phyloP scores from a whole-genome alignment of 768 basidiomycete genomes.

The Clathrus columnatus region DNA sequence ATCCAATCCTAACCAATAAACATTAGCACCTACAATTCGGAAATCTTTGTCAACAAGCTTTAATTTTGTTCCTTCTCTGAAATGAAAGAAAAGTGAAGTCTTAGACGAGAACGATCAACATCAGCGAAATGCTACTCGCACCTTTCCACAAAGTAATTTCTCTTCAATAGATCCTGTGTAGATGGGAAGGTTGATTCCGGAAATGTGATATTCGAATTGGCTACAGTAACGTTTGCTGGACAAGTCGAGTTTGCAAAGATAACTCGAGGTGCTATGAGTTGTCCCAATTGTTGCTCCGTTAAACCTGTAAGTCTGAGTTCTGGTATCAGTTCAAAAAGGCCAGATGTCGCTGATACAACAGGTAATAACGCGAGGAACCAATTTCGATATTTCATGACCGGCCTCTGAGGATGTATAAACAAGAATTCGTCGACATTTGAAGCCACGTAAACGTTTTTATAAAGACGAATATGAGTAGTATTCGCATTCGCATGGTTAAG shows the following conservation, averaged over 20 bases:
- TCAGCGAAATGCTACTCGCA: neutral
- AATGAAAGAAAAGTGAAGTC: neutral
- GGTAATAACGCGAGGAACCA: neutral
- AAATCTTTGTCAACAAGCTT: slow-evolving; percentile 7
- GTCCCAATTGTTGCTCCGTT: neutral
- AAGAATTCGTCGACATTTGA: neutral
- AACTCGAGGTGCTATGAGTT: neutral
- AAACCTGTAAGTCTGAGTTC: neutral
- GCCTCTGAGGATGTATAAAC: neutral
- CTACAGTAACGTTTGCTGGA: slow-evolving; percentile 2
- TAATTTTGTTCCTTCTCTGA: slow-evolving; percentile 8
- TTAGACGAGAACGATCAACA: neutral
- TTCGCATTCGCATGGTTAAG: neutral
- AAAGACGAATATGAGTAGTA: no score
- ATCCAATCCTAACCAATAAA: slow-evolving; percentile 27
- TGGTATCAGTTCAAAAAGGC: neutral
- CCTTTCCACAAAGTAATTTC: slow-evolving; percentile 8
- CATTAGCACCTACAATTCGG: slow-evolving; percentile 13
- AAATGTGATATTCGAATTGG: neutral
- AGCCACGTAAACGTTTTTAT: no score
- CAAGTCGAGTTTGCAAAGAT: slow-evolving; percentile 1
- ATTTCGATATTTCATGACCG: slow-evolving; percentile 2
- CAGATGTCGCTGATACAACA: neutral
- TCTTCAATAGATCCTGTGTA: slow-evolving; percentile 6
- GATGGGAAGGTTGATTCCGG: slow-evolving; percentile 5